Conservation (phyloP, 139 green algal species). For the Zygnema cylindricum region DNA sequence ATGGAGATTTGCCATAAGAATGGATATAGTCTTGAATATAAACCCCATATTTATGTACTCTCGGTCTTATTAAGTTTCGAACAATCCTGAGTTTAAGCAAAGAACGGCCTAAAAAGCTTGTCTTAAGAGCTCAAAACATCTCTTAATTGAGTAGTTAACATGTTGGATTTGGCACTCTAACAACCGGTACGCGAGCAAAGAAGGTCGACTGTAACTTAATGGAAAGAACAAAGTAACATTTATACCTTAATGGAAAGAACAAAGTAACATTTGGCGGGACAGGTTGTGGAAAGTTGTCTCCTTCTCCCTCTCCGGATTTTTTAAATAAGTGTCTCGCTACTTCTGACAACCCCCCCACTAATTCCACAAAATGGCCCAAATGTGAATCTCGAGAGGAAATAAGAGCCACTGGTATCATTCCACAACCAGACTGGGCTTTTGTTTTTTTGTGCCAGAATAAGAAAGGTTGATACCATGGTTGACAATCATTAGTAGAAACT, state of each 20-base stretch:
- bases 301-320: not conserved
- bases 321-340: conserved; percentile 18
- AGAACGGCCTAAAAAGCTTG: not conserved
- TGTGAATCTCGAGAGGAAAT: conserved; percentile 36
- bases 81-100: not conserved
- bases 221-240: not conserved
- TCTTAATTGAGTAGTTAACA: too few relatives aligned
- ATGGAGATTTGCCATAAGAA: too few relatives aligned
- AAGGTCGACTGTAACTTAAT: too few relatives aligned
- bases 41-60: too few relatives aligned
- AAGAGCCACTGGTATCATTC: conserved; percentile 11
- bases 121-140: not conserved
- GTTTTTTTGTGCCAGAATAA: not conserved
- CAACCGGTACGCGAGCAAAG: too few relatives aligned
- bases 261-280: not conserved
- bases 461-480: not conserved
- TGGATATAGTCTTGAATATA: too few relatives aligned
- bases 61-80: too few relatives aligned
- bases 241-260: not conserved
- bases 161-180: too few relatives aligned
- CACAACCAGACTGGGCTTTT: not conserved
- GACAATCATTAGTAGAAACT: not conserved
- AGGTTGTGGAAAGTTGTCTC: not conserved
- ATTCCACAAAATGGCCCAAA: conserved; percentile 54
- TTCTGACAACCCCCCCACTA: conserved; percentile 20